phyloP scores from a whole-genome alignment of 2,329 filamentous ascomycete species.

The Colletotrichum sp. region DNA sequence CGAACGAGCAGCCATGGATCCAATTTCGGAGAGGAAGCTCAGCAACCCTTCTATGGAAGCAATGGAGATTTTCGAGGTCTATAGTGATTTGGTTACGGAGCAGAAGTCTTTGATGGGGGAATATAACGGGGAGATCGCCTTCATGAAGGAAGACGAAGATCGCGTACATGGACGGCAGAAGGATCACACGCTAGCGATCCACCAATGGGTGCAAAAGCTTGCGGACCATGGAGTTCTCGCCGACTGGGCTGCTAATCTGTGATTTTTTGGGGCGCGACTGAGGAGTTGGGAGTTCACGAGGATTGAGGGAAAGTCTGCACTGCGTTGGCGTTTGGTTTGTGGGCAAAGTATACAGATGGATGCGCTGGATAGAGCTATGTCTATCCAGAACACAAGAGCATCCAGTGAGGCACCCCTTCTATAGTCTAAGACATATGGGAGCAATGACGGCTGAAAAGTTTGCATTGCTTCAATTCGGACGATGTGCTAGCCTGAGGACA shows the following conservation, averaged over 20 bases:
- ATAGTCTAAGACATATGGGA: neutral
- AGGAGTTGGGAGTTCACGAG: neutral
- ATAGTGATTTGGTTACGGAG: slow-evolving; percentile 42
- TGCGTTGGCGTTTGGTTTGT: neutral
- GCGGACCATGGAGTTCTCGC: slow-evolving; percentile 69
- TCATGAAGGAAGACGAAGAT: slow-evolving; percentile 52
- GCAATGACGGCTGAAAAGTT: neutral
- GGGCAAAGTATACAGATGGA: neutral
- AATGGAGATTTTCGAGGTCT: slow-evolving; percentile 36
- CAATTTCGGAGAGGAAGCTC: slow-evolving; percentile 1
- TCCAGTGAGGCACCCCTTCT: neutral
- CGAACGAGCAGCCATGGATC: slow-evolving; percentile 19
- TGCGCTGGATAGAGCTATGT: neutral
- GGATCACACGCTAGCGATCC: slow-evolving; percentile 74
- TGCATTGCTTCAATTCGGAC: neutral
- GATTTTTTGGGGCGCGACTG: neutral
- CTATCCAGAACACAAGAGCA: neutral
- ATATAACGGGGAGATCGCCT: slow-evolving; percentile 53
- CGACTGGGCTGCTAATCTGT: slow-evolving; percentile 33
- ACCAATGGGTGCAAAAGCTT: slow-evolving; percentile 71
- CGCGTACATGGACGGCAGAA: slow-evolving; percentile 61
- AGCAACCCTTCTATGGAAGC: neutral
- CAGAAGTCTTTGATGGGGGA: slow-evolving; percentile 46
- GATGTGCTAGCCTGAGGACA: neutral
- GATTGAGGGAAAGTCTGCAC: neutral